Evolutionary conservation across 345 rosid genomes (phyloP).

Genomic region (Eucalyptus cladocalyx): DNA sequence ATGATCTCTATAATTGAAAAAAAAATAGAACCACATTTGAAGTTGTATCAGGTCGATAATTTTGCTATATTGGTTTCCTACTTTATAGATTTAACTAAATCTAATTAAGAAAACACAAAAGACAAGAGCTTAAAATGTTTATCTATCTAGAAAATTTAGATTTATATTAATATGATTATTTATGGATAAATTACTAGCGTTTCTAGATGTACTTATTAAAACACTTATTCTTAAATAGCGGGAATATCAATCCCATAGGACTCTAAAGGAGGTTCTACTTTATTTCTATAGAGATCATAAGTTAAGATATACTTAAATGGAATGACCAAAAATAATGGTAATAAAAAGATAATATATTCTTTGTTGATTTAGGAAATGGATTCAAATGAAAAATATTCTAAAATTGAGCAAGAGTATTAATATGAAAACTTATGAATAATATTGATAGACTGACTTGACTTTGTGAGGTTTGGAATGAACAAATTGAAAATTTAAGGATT

Average conservation of each 20-base stretch:
- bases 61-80: neutral
- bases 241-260: neutral
- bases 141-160: neutral
- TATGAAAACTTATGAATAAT: neutral
- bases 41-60: neutral
- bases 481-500: neutral
- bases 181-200: neutral
- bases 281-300: no score
- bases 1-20: neutral
- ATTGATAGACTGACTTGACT: neutral
- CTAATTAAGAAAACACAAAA: neutral
- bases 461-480: neutral
- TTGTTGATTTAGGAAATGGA: neutral
- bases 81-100: neutral
- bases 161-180: neutral
- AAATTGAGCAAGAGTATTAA: neutral
- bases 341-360: neutral
- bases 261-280: neutral
- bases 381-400: neutral
- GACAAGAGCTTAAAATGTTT: neutral
- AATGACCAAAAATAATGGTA: neutral
- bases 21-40: no score
- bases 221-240: neutral
- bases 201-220: neutral
- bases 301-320: no score